phyloP scores from a whole-genome alignment of 2,329 filamentous ascomycete species.

The Neonectria punicea region DNA sequence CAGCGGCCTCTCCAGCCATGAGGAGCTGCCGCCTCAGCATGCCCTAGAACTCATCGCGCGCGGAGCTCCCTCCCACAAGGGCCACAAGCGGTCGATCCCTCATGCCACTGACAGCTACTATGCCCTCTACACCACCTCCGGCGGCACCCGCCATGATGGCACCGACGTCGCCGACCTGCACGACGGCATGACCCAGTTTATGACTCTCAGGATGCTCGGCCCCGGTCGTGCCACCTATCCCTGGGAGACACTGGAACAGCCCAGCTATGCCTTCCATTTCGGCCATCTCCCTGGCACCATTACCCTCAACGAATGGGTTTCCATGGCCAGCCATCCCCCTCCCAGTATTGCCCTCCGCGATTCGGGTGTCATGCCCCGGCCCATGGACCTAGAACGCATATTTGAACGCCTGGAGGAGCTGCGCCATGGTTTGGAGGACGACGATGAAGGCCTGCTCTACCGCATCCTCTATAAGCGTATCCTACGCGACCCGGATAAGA shows the following conservation, averaged over 20 bases:
- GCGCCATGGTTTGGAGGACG: slow-evolving; percentile 65
- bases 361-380: slow-evolving; percentile 67
- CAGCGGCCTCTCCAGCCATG: slow-evolving; percentile 57
- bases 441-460: slow-evolving; percentile 68
- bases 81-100: slow-evolving; percentile 63
- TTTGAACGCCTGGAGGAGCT: slow-evolving; percentile 69
- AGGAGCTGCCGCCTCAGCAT: slow-evolving; percentile 62
- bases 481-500: slow-evolving; percentile 73
- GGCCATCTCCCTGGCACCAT: slow-evolving; percentile 75
- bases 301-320: slow-evolving; percentile 76
- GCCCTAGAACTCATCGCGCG: slow-evolving; percentile 68
- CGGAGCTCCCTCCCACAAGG: slow-evolving; percentile 67
- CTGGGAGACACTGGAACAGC: slow-evolving; percentile 80
- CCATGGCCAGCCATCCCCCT: slow-evolving; percentile 65
- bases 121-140: slow-evolving; percentile 62
- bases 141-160: slow-evolving; percentile 56
- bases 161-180: slow-evolving; percentile 62
- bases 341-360: slow-evolving; percentile 68
- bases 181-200: slow-evolving; percentile 67
- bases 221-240: slow-evolving; percentile 58
- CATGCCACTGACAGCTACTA: slow-evolving; percentile 67
- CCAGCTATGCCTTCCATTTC: slow-evolving; percentile 75
- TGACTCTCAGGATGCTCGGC: slow-evolving; percentile 63
- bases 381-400: slow-evolving; percentile 67
- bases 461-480: slow-evolving; percentile 74